Evolutionary conservation across 345 rosid genomes (phyloP), one percentile per base, ranked within the genome.

Genomic region (Adansonia digitata): DNA sequence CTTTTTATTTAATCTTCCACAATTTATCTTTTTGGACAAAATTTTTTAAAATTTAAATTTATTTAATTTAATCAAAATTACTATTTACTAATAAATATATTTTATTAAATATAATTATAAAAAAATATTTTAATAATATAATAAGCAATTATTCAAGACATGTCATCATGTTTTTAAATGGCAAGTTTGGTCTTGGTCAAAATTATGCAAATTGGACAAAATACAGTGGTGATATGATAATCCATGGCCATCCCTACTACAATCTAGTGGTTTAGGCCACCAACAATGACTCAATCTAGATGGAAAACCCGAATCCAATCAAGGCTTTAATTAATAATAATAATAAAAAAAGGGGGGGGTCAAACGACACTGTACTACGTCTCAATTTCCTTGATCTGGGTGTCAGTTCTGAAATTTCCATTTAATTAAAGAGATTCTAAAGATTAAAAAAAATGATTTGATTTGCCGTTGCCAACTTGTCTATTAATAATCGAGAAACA

Each of bases 381-480:
- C 56, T 39, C 24, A 24, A 67, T 14, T 56, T 56, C 49, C 66
- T 56, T 56, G 75, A 31, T 70, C 45, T 51, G 56, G 73, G 42
- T 70, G 46, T 31, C 45, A 18, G 17, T 39, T 72, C 51, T 15
- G 75, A 22, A 31, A 10, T 70, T 71, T 34, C 43, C 66, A 4
- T 8, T 39, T 59, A 57, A 24, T 11, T 26, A 40, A 20, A 57
- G 43, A 34, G 29, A 55, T 71, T n/a, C n/a, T n/a, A n/a, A n/a
- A n/a, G n/a, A n/a, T n/a, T n/a, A n/a, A 6, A 5, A 70, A 69
- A 35, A 4, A 17, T 51, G 73, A 18, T 69, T 51, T 18, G 18
- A 69, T 15, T 68, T 43, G 71, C n/a, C 20, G 0, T 12, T 27
- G 56, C 51, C 56, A 20, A 57, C 35, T 29, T 59, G 64, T 29